A percentile compares a stretch with the other conserved stretches of the same genome.
Conservation (phyloP, 805 yeast species). For the Barnettozyma siamensis region DNA sequence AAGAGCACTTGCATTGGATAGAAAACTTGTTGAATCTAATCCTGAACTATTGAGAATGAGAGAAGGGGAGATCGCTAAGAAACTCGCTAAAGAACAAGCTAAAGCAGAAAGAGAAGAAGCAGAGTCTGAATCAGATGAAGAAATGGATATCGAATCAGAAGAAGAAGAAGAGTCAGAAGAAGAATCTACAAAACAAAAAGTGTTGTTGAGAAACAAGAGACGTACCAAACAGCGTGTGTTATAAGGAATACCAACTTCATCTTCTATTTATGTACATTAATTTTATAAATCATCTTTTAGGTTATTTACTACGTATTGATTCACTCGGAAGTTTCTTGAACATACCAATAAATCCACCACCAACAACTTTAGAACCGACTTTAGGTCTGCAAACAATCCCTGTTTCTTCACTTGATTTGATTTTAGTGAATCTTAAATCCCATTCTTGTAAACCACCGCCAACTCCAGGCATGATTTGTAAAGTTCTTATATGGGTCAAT, state of each 20-base stretch:
- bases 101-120: conserved; percentile 45
- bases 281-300: not conserved
- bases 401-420: conserved; percentile 35
- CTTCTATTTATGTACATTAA: conserved; percentile 2
- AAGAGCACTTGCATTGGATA: conserved; percentile 76
- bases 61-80: conserved; percentile 83
- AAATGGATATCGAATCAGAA: conserved; percentile 53
- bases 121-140: conserved; percentile 37
- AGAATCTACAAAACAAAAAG: conserved; percentile 43
- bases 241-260: not conserved
- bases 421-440: conserved; percentile 38
- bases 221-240: conserved; percentile 23
- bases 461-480: conserved; percentile 41
- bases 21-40: conserved; percentile 79
- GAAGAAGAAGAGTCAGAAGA: conserved; percentile 48
- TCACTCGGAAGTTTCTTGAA: conserved; percentile 30
- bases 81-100: conserved; percentile 64
- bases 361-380: conserved; percentile 41
- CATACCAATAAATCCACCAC: conserved; percentile 46
- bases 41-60: conserved; percentile 89
- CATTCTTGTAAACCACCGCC: conserved; percentile 49
- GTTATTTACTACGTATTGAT: conserved; percentile 10
- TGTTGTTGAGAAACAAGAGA: conserved; percentile 25
- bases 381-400: conserved; percentile 45
- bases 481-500: conserved; percentile 32